Conservation (phyloP, 805 yeast species). For the Kodamaea sagamina region DNA sequence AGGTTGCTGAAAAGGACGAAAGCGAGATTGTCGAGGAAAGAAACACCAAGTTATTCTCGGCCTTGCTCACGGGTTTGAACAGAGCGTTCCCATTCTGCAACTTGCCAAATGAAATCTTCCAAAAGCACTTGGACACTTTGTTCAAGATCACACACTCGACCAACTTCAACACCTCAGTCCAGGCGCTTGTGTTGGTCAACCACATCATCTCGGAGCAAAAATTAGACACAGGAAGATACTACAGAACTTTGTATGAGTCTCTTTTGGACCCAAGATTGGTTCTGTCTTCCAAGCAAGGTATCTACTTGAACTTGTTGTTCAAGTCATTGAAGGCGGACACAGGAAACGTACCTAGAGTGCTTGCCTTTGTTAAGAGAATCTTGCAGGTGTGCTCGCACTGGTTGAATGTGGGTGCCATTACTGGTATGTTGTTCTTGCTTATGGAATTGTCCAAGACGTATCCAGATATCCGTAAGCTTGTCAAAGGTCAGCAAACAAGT, state of each 20-base stretch:
- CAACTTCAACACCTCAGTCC: conserved; percentile 91
- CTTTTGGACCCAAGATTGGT: conserved; percentile 81
- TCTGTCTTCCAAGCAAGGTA: conserved; percentile 88
- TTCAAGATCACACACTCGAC: conserved; percentile 91
- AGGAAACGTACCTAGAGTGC: conserved; percentile 57
- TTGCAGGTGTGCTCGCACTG: conserved; percentile 83
- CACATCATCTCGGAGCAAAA: conserved; percentile 70
- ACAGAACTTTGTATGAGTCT: conserved; percentile 86
- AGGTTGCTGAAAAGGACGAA: conserved; percentile 58
- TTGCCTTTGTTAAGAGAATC: conserved; percentile 89
- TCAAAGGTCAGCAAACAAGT: conserved; percentile 42
- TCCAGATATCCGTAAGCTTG: conserved; percentile 68
- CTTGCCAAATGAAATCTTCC: conserved; percentile 67
- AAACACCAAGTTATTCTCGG: conserved; percentile 81
- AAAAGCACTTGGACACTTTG: conserved; percentile 76
- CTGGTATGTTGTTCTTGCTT: conserved; percentile 79
- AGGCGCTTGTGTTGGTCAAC: conserved; percentile 82
- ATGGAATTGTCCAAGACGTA: conserved; percentile 62
- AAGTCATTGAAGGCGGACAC: conserved; percentile 77
- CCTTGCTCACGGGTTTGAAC: conserved; percentile 89
- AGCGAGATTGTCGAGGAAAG: conserved; percentile 73
- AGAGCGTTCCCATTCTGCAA: conserved; percentile 93
- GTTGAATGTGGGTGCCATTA: conserved; percentile 82
- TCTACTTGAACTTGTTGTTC: conserved; percentile 82
- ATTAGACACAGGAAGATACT: conserved; percentile 66